Percentiles rank a stretch among this genome's conserved stretches.
Conservation (phyloP, 2,329 filamentous ascomycete species). For the Juglanconis sp. region DNA sequence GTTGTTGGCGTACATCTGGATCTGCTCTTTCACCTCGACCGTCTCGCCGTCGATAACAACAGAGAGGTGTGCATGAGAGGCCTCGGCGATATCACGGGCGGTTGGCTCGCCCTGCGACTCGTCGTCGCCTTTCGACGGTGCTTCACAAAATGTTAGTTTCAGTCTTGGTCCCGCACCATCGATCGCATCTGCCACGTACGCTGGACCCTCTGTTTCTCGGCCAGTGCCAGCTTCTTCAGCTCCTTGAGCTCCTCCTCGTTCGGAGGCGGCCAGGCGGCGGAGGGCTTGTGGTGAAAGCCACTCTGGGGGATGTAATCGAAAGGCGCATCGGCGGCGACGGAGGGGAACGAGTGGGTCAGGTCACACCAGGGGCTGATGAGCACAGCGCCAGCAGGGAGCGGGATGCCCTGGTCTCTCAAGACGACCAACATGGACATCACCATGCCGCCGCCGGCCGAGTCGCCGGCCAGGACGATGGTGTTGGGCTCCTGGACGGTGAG, state of each 20-base stretch:
- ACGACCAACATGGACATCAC: conserved; percentile 74
- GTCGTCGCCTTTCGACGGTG: conserved; percentile 3
- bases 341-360: conserved; percentile 91
- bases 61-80: conserved; percentile 41
- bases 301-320: conserved; percentile 84
- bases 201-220: conserved; percentile 35
- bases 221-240: conserved; percentile 44
- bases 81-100: conserved; percentile 21
- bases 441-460: conserved; percentile 93
- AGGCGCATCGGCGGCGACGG: conserved; percentile 67
- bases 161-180: conserved; percentile 22
- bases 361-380: conserved; percentile 96
- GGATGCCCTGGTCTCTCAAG: conserved; percentile 76
- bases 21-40: conserved; percentile 81
- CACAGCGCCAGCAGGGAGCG: conserved; percentile 84
- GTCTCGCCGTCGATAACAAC: conserved; percentile 69
- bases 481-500: conserved; percentile 72
- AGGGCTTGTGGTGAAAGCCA: conserved; percentile 90
- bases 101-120: conserved; percentile 3
- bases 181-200: not conserved
- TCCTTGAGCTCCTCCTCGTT: conserved; percentile 69
- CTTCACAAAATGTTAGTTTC: conserved; percentile 24
- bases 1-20: conserved; percentile 84
- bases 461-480: conserved; percentile 83
- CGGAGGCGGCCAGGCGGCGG: conserved; percentile 86